Evolutionary conservation across 805 yeast genomes (phyloP), one percentile per base, ranked within the genome.

Genomic region (Kodamaea nitidulidarum): DNA sequence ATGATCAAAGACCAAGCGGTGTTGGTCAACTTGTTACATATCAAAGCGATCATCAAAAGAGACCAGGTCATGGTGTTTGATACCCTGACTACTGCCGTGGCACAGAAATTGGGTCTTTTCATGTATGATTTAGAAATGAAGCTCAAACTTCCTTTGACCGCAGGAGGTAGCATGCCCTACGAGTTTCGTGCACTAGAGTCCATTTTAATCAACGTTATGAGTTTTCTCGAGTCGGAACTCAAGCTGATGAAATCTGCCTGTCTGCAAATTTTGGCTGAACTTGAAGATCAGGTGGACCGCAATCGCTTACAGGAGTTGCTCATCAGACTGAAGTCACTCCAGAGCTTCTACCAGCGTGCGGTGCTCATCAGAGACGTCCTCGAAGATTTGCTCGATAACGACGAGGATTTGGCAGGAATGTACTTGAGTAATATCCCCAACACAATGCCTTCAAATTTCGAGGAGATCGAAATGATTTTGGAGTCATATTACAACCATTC

Each of bases 401-500:
- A 88, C 55, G 96, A 88, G 39, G 95, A 86, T 60, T 61, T 88
- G 44, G 78, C 79, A 22, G 83, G 77, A 7, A 82, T 90, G 90
- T 86, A 85, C 54, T 61, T 88, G 38, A 76, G 83, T 0, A 78
- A 71, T 9, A 51, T 58, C 5, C 52, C 52, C 35, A 38, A 38
- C 17, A 52, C 48, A 32, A 47, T 53, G 28, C 52, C 55, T 7
- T 42, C 39, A 20, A 76, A 75, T 53, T 74, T 71, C 46, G 85
- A 82, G 7, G 96, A 90, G 50, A 73, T 87, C 15, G 97, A 90
- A 59, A 83, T 88, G 81, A 68, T 90, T 36, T 58, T 90, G 15
- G 97, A 90, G 55, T 78, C 95, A 0, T 90, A 90, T 61, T 88
- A 86, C 60, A 83, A 84, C 43, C 96, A 88, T 51, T 83, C 91